Percentiles rank a stretch among this genome's conserved stretches.
These are phyloP conservation scores for Paecilomyces sp. DNA, from an alignment of 2,329 filamentous ascomycete genomes.

Conservation along the genomic window DNA sequence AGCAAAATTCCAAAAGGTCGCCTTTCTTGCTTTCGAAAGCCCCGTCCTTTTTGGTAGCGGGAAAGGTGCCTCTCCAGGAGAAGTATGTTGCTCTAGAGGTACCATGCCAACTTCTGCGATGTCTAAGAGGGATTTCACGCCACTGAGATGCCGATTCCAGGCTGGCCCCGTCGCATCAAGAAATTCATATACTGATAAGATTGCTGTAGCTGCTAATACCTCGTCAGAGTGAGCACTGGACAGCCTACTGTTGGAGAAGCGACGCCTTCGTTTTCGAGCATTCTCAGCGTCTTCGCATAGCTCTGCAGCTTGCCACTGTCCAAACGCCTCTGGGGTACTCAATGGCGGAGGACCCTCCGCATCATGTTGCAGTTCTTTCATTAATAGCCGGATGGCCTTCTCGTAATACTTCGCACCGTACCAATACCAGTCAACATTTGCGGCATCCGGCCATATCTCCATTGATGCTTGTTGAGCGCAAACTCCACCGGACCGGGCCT, in stretches of 20 bases:
- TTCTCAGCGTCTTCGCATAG: slow-evolving; percentile 29
- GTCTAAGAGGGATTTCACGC: slow-evolving; percentile 56
- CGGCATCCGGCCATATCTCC: slow-evolving; percentile 45
- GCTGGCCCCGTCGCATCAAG: slow-evolving; percentile 57
- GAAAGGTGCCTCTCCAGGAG: slow-evolving; percentile 31
- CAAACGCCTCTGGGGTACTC: slow-evolving; percentile 27
- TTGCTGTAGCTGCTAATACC: slow-evolving; percentile 57
- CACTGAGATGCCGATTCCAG: slow-evolving; percentile 59
- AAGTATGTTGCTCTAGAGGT: slow-evolving; percentile 31
- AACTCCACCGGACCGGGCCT: slow-evolving; percentile 44
- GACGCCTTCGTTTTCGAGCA: slow-evolving; percentile 34
- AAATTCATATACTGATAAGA: slow-evolving; percentile 61
- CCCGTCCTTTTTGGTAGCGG: slow-evolving; percentile 24
- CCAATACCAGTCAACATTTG: slow-evolving; percentile 52
- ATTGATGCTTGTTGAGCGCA: slow-evolving; percentile 42
- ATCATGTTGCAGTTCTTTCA: slow-evolving; percentile 37
- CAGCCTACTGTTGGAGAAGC: slow-evolving; percentile 37
- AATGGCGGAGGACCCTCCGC: slow-evolving; percentile 24
- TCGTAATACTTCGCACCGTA: slow-evolving; percentile 58
- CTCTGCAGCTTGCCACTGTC: slow-evolving; percentile 28
- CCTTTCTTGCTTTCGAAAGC: slow-evolving; percentile 50
- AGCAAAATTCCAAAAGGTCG: slow-evolving; percentile 62
- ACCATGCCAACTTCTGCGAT: slow-evolving; percentile 35
- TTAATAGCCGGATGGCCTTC: slow-evolving; percentile 51
- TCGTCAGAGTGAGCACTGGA: slow-evolving; percentile 46